phyloP scores from a whole-genome alignment of 2,329 filamentous ascomycete species.

The Colletotrichum karsti region DNA sequence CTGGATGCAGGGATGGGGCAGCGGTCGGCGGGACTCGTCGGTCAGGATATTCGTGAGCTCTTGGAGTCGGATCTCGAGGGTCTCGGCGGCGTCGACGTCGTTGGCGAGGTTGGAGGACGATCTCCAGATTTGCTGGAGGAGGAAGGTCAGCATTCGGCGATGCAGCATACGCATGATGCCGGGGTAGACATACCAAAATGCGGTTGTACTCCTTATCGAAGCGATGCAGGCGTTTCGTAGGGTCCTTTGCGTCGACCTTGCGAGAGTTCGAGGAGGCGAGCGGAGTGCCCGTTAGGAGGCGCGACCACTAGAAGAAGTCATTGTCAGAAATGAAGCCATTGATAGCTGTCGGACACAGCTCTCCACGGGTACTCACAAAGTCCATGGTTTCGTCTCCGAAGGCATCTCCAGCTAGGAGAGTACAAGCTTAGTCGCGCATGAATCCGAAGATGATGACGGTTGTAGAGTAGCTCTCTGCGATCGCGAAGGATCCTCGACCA shows the following conservation, averaged over 20 bases:
- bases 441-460: background rate
- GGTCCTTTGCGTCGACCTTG: slow-evolving; percentile 69
- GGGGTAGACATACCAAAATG: slow-evolving; percentile 56
- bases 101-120: slow-evolving; percentile 66
- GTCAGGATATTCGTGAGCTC: slow-evolving; percentile 77
- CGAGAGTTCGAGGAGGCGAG: slow-evolving; percentile 63
- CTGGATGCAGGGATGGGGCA: slow-evolving; percentile 90
- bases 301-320: slow-evolving; percentile 63
- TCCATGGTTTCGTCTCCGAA: slow-evolving; percentile 58
- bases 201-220: slow-evolving; percentile 74
- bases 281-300: slow-evolving; percentile 70
- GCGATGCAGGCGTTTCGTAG: slow-evolving; percentile 69
- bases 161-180: background rate
- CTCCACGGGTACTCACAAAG: slow-evolving; percentile 54
- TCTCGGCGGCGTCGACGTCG: slow-evolving; percentile 70
- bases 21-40: slow-evolving; percentile 87
- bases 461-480: background rate
- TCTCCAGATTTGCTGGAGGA: slow-evolving; percentile 59
- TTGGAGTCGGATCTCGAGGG: slow-evolving; percentile 69
- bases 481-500: slow-evolving; percentile 9
- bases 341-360: background rate
- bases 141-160: background rate
- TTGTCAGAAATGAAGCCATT: background rate
- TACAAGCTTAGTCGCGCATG: slow-evolving; percentile 18
- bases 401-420: slow-evolving; percentile 49